These are phyloP conservation scores for Aspergillus sp. DNA, from an alignment of 2,329 filamentous ascomycete genomes.

Conservation along the genomic window DNA sequence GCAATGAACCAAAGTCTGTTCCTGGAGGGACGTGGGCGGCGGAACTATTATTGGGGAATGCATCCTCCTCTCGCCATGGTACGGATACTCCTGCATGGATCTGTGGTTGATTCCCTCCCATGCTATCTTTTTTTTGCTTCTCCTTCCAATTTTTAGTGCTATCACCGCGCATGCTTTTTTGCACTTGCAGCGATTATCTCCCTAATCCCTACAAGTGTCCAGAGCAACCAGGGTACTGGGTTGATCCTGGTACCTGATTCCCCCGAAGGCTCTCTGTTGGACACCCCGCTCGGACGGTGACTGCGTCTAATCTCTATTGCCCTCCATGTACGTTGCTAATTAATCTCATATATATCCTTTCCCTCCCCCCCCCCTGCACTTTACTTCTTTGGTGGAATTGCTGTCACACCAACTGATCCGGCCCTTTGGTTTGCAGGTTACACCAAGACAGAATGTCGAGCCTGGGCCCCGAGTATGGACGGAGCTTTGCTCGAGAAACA, in stretches of 20 bases:
- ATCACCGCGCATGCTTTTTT: neutral
- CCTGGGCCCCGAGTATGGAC: constrained; percentile 27
- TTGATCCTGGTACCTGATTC: neutral
- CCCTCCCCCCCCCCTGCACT: constrained; percentile 3
- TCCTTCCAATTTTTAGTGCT: neutral
- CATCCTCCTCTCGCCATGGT: neutral
- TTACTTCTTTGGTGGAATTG: neutral
- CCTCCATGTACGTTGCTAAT: neutral
- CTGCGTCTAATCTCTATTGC: neutral
- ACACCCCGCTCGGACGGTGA: neutral
- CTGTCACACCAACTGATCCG: constrained; percentile 7
- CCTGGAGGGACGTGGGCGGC: neutral
- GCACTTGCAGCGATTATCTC: neutral
- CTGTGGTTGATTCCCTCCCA: neutral
- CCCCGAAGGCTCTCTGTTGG: neutral
- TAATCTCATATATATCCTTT: constrained; percentile 3
- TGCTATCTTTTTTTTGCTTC: constrained; percentile 1
- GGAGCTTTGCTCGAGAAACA: constrained; percentile 36
- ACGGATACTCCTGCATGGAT: neutral
- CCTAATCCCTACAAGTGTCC: neutral
- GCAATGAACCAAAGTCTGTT: neutral
- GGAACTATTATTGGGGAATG: no score
- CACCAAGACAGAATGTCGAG: constrained; percentile 28
- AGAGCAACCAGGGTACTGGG: constrained; percentile 1
- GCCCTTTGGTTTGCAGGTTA: constrained; percentile 17